phyloP scores from a whole-genome alignment of 208 protist genomes.

The Lotmaria passim region DNA sequence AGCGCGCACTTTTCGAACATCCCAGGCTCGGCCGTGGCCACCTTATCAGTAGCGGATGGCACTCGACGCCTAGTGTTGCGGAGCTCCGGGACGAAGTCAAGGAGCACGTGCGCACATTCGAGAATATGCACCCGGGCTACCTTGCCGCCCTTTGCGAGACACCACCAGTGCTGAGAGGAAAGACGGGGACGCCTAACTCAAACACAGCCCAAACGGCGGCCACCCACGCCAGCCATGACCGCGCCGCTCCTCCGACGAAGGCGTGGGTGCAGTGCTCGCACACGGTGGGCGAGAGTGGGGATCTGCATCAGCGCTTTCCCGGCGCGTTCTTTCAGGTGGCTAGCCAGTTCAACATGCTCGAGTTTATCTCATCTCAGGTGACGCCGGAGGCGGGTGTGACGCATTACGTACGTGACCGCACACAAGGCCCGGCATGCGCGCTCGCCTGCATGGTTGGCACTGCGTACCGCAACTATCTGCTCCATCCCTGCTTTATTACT shows the following conservation, averaged over 20 bases:
- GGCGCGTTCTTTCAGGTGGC: conserved; percentile 69
- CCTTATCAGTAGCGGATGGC: conserved; percentile 39
- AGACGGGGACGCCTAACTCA: not conserved
- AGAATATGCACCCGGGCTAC: conserved; percentile 27
- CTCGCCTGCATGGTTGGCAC: conserved; percentile 59
- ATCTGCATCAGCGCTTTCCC: conserved; percentile 28
- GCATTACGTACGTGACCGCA: conserved; percentile 60
- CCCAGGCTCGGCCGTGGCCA: conserved; percentile 4
- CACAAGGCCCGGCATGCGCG: conserved; percentile 75
- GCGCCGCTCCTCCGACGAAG: too few species aligned
- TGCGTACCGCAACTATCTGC: conserved; percentile 77
- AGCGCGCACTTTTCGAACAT: conserved; percentile 32
- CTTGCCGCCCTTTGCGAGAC: conserved; percentile 9
- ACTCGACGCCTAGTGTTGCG: conserved; percentile 45
- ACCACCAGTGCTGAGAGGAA: not conserved
- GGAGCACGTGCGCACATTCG: conserved; percentile 24
- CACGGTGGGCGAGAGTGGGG: conserved; percentile 28
- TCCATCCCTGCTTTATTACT: conserved; percentile 39
- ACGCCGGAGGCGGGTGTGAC: conserved; percentile 60
- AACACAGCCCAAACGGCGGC: too few species aligned
- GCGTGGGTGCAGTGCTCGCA: conserved; percentile 31
- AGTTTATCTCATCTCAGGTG: conserved; percentile 47
- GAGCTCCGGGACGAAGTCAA: conserved; percentile 44
- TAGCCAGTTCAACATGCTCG: conserved; percentile 84
- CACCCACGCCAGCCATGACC: not conserved